Evolutionary conservation across 306 rosid genomes (phyloP).

Genomic region (Pachyrhizus erosus): DNA sequence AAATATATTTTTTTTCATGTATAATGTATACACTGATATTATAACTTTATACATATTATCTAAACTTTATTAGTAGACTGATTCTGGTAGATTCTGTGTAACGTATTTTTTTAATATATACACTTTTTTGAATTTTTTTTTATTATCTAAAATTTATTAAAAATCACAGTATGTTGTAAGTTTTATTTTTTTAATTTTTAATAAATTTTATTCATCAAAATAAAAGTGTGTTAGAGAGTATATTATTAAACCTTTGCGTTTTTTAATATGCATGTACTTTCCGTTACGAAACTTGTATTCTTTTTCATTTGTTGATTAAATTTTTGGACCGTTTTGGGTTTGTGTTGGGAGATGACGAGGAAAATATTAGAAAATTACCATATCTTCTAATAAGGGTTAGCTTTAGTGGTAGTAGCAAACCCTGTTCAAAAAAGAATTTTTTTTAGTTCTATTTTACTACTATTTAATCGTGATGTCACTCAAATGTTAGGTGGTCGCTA

Average conservation of each 20-base stretch:
- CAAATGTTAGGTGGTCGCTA: background rate
- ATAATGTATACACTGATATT: no score
- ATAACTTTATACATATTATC: no score
- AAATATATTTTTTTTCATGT: no score
- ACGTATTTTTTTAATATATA: no score
- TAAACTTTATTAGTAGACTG: no score
- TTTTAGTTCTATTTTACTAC: background rate
- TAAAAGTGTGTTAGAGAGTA: background rate
- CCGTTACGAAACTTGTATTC: background rate
- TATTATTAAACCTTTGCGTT: background rate
- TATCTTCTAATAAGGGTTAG: background rate
- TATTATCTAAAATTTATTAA: no score
- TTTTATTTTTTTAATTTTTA: background rate
- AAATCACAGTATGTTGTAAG: no score
- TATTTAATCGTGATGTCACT: background rate
- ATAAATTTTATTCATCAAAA: background rate
- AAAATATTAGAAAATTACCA: background rate
- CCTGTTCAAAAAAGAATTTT: background rate
- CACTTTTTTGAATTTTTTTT: no score
- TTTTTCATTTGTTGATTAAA: background rate
- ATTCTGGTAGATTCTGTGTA: no score
- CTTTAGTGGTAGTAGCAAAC: background rate
- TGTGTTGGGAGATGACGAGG: conserved; percentile 9
- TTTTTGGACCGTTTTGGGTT: background rate
- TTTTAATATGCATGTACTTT: background rate